Evolutionary conservation across 305 asterid species (phyloP).

Genomic region (Ruellia speciosa): DNA sequence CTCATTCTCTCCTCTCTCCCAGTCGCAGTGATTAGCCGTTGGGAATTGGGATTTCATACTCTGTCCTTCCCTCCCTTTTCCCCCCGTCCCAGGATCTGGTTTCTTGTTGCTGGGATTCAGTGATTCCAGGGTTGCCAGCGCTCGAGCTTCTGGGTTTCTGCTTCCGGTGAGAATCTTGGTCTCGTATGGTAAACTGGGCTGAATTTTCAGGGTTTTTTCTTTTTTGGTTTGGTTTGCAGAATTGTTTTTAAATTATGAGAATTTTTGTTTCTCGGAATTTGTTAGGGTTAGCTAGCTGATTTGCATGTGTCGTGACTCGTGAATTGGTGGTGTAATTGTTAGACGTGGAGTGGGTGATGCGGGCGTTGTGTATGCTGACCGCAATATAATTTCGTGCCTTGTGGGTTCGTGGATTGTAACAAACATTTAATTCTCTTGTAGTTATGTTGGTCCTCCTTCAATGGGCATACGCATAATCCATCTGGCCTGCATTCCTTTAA

Average conservation of each 20-base stretch:
- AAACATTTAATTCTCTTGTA: too few species aligned
- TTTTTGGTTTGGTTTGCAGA: background rate
- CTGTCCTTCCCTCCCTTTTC: constrained; percentile 24
- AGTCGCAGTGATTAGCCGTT: constrained; percentile 19
- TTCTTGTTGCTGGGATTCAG: background rate
- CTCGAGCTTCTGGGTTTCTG: background rate
- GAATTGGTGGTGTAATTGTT: too few species aligned
- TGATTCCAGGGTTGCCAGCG: too few species aligned
- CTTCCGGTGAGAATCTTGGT: background rate
- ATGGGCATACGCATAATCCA: too few species aligned
- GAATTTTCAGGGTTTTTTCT: background rate
- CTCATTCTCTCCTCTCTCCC: background rate
- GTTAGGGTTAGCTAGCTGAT: background rate
- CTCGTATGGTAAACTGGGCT: background rate
- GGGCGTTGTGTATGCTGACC: too few species aligned
- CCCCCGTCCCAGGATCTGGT: background rate
- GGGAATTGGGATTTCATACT: constrained; percentile 12
- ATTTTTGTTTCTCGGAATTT: too few species aligned
- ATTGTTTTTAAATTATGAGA: background rate
- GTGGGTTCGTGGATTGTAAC: too few species aligned
- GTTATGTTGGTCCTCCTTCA: too few species aligned
- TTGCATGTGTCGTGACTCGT: background rate
- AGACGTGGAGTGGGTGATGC: too few species aligned
- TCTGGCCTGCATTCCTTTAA: too few species aligned
- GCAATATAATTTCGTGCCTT: too few species aligned